Evolutionary conservation across 371 early-diverging fungal species (phyloP).

Genomic region (Batkoa obscura): DNA sequence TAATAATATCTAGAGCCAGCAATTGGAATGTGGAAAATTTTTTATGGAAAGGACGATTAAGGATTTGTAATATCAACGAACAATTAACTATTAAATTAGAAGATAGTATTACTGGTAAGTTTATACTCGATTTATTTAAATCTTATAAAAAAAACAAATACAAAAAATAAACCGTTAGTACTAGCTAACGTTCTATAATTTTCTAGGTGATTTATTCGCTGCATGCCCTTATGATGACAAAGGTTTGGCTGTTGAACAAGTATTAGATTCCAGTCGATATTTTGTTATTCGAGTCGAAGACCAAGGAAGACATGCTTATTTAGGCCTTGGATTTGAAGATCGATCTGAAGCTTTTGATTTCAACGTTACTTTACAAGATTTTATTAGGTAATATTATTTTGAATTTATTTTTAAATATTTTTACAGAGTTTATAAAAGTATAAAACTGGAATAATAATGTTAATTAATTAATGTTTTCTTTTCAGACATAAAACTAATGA

Average conservation of each 20-base stretch:
- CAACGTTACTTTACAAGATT: constrained; percentile 79
- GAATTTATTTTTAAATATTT: no score
- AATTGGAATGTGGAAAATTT: constrained; percentile 68
- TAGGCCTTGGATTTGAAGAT: constrained; percentile 80
- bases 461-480: not conserved
- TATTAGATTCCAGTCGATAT: constrained; percentile 76
- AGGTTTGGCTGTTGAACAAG: constrained; percentile 59
- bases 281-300: constrained; percentile 76
- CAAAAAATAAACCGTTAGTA: no score
- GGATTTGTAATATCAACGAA: constrained; percentile 46
- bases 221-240: constrained; percentile 51
- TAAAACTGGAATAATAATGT: no score
- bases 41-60: constrained; percentile 68
- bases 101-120: constrained; percentile 38
- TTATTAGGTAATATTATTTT: constrained; percentile 25
- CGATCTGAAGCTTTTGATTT: constrained; percentile 80
- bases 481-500: no score
- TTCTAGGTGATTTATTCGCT: constrained; percentile 71
- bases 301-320: constrained; percentile 63
- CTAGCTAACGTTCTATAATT: no score
- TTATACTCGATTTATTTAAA: no score
- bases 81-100: constrained; percentile 60
- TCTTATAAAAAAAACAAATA: no score
- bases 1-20: constrained; percentile 31
- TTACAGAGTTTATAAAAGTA: no score